phyloP scores from a whole-genome alignment of 2,329 filamentous ascomycete genomes.

The Trichophyton equinum region DNA sequence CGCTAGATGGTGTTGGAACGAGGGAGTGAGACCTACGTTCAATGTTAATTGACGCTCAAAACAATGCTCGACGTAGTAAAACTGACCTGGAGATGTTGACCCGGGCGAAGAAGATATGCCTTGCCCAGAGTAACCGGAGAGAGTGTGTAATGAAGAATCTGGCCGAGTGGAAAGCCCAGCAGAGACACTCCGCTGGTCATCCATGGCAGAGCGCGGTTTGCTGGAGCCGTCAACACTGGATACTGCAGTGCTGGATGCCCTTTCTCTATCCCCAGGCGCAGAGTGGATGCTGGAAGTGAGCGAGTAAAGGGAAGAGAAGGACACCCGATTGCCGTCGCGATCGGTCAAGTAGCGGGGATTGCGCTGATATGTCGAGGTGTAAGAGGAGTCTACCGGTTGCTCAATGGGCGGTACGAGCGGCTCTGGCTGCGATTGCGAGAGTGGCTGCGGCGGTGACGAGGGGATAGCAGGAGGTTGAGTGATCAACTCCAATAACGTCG shows the following conservation, averaged over 20 bases:
- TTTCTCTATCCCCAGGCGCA: conserved; percentile 10
- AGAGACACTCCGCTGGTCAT: not conserved
- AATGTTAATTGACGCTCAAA: not conserved
- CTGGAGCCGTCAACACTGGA: conserved; percentile 29
- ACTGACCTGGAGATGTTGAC: conserved; percentile 7
- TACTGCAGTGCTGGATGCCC: conserved; percentile 17
- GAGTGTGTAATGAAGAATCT: not conserved
- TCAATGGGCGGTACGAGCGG: not conserved
- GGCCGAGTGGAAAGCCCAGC: not conserved
- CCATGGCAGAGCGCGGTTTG: conserved; percentile 13
- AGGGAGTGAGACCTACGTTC: not conserved
- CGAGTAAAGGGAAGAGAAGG: conserved; percentile 61
- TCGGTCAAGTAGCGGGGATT: conserved; percentile 9
- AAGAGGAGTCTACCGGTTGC: not conserved
- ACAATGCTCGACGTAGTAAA: not conserved
- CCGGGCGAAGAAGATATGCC: not conserved
- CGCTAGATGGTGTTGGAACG: not conserved
- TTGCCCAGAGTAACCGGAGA: not conserved
- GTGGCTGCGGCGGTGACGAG: not conserved
- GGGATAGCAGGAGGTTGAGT: not conserved
- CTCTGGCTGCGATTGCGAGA: not conserved
- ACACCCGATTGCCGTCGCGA: conserved; percentile 51
- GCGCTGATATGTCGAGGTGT: not conserved
- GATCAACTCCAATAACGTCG: not conserved
- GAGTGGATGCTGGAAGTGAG: conserved; percentile 17